Base-by-base conservation (phyloP, 2,329 filamentous ascomycete genomes). In the Hyphodiscus sp. region DNA sequence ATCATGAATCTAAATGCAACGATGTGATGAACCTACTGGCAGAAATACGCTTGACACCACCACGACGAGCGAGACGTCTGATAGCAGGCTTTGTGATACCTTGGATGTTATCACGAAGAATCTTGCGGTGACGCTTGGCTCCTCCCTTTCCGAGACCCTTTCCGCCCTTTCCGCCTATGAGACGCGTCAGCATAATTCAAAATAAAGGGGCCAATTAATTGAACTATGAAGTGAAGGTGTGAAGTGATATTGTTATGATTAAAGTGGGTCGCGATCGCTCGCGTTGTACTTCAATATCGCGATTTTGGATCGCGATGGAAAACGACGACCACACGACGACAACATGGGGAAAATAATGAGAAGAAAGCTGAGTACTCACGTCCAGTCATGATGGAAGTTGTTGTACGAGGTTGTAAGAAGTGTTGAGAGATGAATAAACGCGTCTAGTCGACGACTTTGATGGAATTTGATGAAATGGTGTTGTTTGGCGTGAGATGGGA, bases 31-130 rank as follows among this genome's bases (percentile, higher is more conserved):
- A 62, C 60, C 73, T 83, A 89, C 85, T 95, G 73, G 91, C 91
- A 70, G 91, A 96, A 71, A 96, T 96, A 95, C 91, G 91, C 89
- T 96, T 96, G 83, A 96, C 91, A 91, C 91, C 91, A 76, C 91
- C 91, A 94, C 91, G 91, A 79, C 91, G 91, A 64, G 91, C 91
- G 74, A 96, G 91, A 95, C 91, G 91, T 70, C 91, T 87, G 77
- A 96, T 96, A 69, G 91, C 91, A 69, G 91, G 91, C 88, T 96
- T 96, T 71, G 91, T 96, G 73, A 96, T 96, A 79, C 91, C 91
- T 81, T 96, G 91, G 73, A 96, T 96, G 88, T 96, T 96, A 87
- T 96, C 91, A 78, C 91, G 90, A 76, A 96, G 83, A 81, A 96
- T 96, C 89, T 96, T 96, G 71, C 92, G 86, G 80, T 96, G 91